A percentile compares a stretch with the other conserved stretches of the same genome.
These are phyloP conservation scores for Gonapodya prolifera DNA, from an alignment of 192 early-diverging fungal species.

Conservation along the genomic window DNA sequence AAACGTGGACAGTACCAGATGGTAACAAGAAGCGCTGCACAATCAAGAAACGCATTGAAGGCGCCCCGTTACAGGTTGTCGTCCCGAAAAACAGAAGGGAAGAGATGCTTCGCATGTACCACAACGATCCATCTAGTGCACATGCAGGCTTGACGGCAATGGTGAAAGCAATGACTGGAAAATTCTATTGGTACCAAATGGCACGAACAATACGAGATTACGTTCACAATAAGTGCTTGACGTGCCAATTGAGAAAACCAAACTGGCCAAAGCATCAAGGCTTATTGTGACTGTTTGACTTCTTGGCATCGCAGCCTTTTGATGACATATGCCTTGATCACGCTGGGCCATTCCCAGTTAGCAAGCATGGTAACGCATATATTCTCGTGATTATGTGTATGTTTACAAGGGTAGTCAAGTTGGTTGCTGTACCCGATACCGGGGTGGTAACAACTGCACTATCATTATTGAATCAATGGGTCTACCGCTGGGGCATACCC, in stretches of 20 bases:
- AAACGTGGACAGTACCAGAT: background rate
- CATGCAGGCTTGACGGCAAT: background rate
- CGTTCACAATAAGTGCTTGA: background rate
- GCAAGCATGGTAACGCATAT: background rate
- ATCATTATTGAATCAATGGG: background rate
- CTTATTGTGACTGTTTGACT: background rate
- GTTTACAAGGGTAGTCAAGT: background rate
- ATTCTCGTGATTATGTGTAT: background rate
- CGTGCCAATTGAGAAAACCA: background rate
- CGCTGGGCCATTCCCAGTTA: background rate
- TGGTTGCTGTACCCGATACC: background rate
- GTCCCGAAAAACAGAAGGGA: background rate
- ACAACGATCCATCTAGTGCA: background rate
- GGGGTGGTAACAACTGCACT: background rate
- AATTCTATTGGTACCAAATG: background rate
- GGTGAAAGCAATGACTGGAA: background rate
- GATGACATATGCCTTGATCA: background rate
- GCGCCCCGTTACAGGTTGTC: background rate
- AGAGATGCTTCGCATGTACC: background rate
- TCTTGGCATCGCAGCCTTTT: background rate
- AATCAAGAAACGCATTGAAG: background rate
- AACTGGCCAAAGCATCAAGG: background rate
- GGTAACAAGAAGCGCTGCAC: background rate
- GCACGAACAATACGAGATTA: background rate
- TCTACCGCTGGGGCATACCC: background rate